phyloP scores from a whole-genome alignment of 1,139 yeast genomes.

The Candida sp. region DNA sequence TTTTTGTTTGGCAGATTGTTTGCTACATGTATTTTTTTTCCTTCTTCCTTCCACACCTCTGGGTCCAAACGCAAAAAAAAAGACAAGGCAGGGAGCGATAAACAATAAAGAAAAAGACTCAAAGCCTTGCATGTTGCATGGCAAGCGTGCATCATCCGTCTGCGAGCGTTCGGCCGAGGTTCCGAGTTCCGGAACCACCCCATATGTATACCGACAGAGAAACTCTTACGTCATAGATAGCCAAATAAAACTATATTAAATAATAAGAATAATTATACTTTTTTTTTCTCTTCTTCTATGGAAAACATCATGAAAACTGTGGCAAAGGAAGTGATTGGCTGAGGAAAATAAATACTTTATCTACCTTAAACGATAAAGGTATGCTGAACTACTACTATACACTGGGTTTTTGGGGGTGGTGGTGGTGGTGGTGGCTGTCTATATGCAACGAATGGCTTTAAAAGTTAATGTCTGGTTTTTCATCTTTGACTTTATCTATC shows the following conservation, averaged over 20 bases:
- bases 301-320: neutral
- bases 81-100: no score
- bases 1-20: no score
- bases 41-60: no score
- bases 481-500: constrained; percentile 61
- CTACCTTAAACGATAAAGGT: no score
- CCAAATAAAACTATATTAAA: neutral
- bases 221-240: neutral
- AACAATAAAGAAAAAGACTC: neutral
- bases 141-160: neutral
- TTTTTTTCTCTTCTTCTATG: neutral
- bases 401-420: neutral
- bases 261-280: neutral
- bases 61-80: no score
- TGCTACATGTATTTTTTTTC: no score
- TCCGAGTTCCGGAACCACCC: no score
- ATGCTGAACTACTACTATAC: no score
- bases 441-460: constrained; percentile 12
- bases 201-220: no score
- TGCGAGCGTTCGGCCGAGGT: no score
- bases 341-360: neutral
- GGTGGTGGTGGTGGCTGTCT: neutral
- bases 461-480: constrained; percentile 46
- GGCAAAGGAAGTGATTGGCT: neutral
- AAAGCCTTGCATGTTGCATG: neutral